Evolutionary conservation across 1,139 yeast genomes (phyloP).

Genomic region (Komagataea norvegica): DNA sequence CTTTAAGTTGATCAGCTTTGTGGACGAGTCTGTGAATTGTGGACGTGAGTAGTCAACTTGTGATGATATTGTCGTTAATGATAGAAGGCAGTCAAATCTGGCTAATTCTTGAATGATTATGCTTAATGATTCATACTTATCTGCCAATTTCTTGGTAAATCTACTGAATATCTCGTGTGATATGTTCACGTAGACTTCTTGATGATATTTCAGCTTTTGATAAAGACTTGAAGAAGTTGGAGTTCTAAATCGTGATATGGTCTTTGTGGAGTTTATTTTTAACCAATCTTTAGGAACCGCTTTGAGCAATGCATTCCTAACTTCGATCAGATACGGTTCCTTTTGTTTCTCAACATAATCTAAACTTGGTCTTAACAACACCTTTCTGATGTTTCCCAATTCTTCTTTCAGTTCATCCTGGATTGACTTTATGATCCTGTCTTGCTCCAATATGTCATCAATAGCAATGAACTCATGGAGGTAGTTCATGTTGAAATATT

Average conservation of each 20-base stretch:
- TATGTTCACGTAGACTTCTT: constrained; percentile 51
- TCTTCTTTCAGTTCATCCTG: constrained; percentile 46
- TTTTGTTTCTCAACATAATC: constrained; percentile 53
- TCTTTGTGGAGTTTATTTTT: constrained; percentile 65
- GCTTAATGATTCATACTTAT: constrained; percentile 47
- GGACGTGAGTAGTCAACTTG: constrained; percentile 54
- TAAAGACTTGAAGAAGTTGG: constrained; percentile 50
- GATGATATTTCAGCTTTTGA: constrained; percentile 53
- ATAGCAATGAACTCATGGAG: constrained; percentile 15
- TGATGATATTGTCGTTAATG: constrained; percentile 61
- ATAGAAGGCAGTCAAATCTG: constrained; percentile 66
- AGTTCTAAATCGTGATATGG: constrained; percentile 68
- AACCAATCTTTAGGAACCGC: constrained; percentile 71
- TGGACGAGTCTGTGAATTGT: constrained; percentile 38
- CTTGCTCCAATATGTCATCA: constrained; percentile 8
- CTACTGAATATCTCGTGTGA: constrained; percentile 52
- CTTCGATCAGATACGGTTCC: constrained; percentile 70
- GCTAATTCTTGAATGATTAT: constrained; percentile 51
- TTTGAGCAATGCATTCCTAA: constrained; percentile 49
- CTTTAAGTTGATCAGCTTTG: constrained; percentile 40
- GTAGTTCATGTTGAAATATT: constrained; percentile 48
- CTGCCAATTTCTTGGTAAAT: constrained; percentile 45
- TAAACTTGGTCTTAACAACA: constrained; percentile 55
- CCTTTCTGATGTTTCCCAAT: constrained; percentile 38
- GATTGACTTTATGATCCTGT: constrained; percentile 33